Evolutionary conservation across 73 alveolate genomes (phyloP).

Genomic region (Tetrahymena thermophila): DNA sequence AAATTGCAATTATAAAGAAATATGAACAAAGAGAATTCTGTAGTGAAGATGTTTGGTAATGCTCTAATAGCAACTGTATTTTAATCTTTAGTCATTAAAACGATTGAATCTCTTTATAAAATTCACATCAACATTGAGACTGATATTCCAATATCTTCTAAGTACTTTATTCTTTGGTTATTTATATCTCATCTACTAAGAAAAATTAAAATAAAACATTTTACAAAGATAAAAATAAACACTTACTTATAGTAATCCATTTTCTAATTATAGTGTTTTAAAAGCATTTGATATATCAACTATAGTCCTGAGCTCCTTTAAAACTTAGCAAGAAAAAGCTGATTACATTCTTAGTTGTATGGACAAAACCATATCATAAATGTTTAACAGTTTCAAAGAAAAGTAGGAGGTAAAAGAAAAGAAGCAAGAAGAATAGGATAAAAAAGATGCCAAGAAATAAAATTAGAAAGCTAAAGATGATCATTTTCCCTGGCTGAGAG

Average conservation of each 20-base stretch:
- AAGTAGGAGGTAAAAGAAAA: conserved; percentile 21
- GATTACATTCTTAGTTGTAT: conserved; percentile 20
- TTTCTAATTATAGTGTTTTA: neutral
- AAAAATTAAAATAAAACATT: too few species aligned
- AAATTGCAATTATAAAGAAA: neutral
- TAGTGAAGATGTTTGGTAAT: neutral
- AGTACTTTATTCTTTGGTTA: neutral
- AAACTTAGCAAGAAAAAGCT: conserved; percentile 6
- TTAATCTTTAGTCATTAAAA: neutral
- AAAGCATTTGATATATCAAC: conserved; percentile 36
- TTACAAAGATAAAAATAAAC: too few species aligned
- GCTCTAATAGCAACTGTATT: neutral
- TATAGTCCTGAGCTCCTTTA: neutral
- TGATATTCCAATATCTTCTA: neutral
- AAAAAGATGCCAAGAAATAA: conserved; percentile 6
- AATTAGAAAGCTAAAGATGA: conserved; percentile 5
- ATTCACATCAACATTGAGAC: neutral
- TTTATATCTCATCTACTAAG: too few species aligned
- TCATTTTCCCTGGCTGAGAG: conserved; percentile 33
- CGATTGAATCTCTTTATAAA: neutral
- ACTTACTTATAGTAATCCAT: too few species aligned
- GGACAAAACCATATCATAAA: conserved; percentile 12
- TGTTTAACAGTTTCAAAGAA: conserved; percentile 28
- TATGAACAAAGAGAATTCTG: neutral
- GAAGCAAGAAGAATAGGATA: conserved; percentile 20